phyloP scores from a whole-genome alignment of 2,329 filamentous ascomycete species.

The Ophiocordyceps sinensis region DNA sequence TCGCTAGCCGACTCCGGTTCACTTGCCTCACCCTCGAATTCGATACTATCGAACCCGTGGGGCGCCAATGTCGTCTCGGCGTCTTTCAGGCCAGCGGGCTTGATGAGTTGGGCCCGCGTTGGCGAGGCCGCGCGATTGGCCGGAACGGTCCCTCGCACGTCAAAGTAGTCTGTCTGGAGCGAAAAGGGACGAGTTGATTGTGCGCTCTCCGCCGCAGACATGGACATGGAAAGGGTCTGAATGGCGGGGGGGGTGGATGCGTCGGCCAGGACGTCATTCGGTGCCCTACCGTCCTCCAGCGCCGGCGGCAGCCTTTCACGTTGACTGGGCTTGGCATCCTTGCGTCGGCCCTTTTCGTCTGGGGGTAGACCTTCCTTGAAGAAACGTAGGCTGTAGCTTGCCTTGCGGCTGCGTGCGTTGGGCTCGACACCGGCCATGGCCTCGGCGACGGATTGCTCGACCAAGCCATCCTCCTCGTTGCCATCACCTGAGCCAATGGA shows the following conservation, averaged over 20 bases:
- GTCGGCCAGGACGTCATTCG: neutral
- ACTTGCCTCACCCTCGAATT: neutral
- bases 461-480: slow-evolving; percentile 37
- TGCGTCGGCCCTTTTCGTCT: slow-evolving; percentile 41
- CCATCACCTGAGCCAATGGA: slow-evolving; percentile 42
- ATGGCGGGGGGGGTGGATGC: neutral
- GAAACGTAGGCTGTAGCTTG: slow-evolving; percentile 51
- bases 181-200: neutral
- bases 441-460: slow-evolving; percentile 51
- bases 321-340: slow-evolving; percentile 23
- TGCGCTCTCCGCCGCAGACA: neutral
- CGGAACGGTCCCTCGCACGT: slow-evolving; percentile 1
- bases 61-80: neutral
- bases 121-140: neutral
- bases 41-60: no score
- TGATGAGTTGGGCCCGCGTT: neutral
- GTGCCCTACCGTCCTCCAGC: slow-evolving; percentile 10
- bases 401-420: slow-evolving; percentile 51
- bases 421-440: slow-evolving; percentile 46
- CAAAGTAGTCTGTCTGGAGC: slow-evolving; percentile 6
- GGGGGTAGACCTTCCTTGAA: slow-evolving; percentile 51
- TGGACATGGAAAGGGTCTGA: neutral
- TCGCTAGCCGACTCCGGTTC: slow-evolving; percentile 23
- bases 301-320: slow-evolving; percentile 27
- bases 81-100: neutral